Evolutionary conservation across 2,329 filamentous ascomycete species (phyloP).

Genomic region (Madurella fahalii): DNA sequence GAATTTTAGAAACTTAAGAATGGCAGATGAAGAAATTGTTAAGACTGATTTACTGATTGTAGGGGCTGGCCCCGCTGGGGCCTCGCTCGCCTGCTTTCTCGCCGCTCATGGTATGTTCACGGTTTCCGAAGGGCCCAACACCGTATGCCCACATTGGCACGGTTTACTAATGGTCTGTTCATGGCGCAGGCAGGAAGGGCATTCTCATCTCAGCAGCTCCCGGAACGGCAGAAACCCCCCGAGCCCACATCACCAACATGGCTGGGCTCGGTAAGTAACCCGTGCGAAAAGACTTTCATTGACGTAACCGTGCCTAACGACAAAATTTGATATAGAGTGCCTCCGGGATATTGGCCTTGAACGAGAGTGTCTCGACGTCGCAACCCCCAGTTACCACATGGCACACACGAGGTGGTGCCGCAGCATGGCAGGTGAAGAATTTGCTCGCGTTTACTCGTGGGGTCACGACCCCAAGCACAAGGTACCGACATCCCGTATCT

Average conservation of each 20-base stretch:
- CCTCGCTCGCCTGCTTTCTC: slow-evolving; percentile 51
- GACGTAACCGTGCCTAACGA: background rate
- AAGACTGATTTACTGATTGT: slow-evolving; percentile 47
- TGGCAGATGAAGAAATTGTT: slow-evolving; percentile 21
- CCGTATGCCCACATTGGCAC: no score
- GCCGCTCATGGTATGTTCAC: slow-evolving; percentile 39
- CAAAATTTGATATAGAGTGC: slow-evolving; percentile 39
- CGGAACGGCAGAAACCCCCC: slow-evolving; percentile 51
- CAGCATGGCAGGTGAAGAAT: slow-evolving; percentile 51
- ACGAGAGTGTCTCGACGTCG: slow-evolving; percentile 34
- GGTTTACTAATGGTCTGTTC: no score
- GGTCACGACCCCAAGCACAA: slow-evolving; percentile 32
- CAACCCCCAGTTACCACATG: slow-evolving; percentile 40
- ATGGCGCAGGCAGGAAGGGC: slow-evolving; percentile 42
- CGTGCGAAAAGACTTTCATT: no score
- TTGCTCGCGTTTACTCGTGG: slow-evolving; percentile 47
- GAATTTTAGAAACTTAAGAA: background rate
- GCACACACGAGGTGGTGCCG: slow-evolving; percentile 49
- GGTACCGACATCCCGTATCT: slow-evolving; percentile 1
- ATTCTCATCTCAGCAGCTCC: slow-evolving; percentile 49
- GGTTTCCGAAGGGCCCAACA: no score
- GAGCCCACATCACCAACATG: slow-evolving; percentile 59
- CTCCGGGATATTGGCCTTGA: slow-evolving; percentile 50
- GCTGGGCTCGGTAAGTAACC: slow-evolving; percentile 43
- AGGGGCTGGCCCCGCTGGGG: slow-evolving; percentile 52